Percentiles rank a stretch among this genome's conserved stretches.
These are phyloP conservation scores for Podaxis sp. DNA, from an alignment of 768 basidiomycete species.

Conservation along the genomic window DNA sequence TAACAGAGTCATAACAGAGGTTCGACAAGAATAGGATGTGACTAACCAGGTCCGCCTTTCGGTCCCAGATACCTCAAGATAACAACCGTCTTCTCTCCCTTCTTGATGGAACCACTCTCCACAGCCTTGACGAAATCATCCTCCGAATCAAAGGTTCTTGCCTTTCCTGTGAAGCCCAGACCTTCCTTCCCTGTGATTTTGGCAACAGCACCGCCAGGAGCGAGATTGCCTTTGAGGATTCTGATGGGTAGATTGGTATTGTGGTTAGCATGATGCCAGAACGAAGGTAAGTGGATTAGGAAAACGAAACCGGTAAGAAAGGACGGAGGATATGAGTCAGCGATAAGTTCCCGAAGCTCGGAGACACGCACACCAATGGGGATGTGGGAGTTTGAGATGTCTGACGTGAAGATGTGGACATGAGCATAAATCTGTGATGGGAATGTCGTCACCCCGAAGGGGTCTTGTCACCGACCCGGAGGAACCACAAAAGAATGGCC, in stretches of 20 bases:
- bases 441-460: background rate
- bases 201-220: slow-evolving; percentile 92
- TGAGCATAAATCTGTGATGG: background rate
- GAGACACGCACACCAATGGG: background rate
- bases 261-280: background rate
- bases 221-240: slow-evolving; percentile 88
- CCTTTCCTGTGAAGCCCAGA: slow-evolving; percentile 83
- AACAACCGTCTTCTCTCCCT: slow-evolving; percentile 95
- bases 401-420: background rate
- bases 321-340: background rate
- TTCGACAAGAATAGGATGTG: slow-evolving; percentile 1
- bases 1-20: slow-evolving; percentile 9
- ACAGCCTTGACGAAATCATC: slow-evolving; percentile 85
- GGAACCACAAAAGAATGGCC: background rate
- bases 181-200: slow-evolving; percentile 98
- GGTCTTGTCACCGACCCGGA: background rate
- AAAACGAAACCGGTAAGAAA: background rate
- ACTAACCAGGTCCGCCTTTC: slow-evolving; percentile 89
- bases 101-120: slow-evolving; percentile 82
- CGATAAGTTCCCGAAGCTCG: background rate
- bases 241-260: slow-evolving; percentile 32
- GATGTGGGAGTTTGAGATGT: background rate
- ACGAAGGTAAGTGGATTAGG: background rate
- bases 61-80: slow-evolving; percentile 96
- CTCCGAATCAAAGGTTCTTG: slow-evolving; percentile 89